Evolutionary conservation across 108 stramenopile genomes (phyloP).

Genomic region (Bacterosira constricta): DNA sequence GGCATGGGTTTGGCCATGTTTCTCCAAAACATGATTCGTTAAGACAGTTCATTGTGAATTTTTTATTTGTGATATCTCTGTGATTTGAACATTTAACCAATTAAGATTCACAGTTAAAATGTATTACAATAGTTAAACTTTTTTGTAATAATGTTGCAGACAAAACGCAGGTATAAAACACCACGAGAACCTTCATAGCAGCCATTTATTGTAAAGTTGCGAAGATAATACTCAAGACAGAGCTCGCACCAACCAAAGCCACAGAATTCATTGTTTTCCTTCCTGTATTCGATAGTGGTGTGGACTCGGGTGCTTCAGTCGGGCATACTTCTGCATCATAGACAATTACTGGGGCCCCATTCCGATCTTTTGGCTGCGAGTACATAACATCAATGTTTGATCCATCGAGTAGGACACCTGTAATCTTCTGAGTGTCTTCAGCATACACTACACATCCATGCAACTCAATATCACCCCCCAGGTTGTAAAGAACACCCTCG

Average conservation of each 20-base stretch:
- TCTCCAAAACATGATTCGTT: conserved; percentile 71
- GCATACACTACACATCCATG: conserved; percentile 33
- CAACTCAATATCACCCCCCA: conserved; percentile 11
- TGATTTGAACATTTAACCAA: background rate
- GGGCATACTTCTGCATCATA: conserved; percentile 16
- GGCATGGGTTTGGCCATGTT: conserved; percentile 73
- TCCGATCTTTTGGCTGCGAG: background rate
- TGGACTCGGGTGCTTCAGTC: background rate
- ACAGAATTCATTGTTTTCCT: background rate
- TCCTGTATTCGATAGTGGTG: background rate
- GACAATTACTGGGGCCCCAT: conserved; percentile 2
- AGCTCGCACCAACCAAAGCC: background rate
- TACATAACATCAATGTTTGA: conserved; percentile 21
- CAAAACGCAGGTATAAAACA: too few species aligned
- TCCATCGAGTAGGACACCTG: conserved; percentile 25
- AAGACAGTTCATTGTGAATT: too few species aligned
- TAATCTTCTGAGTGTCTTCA: conserved; percentile 10
- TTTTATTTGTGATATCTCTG: background rate
- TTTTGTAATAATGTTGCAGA: too few species aligned
- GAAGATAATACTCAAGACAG: background rate
- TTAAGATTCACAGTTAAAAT: background rate
- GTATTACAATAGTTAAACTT: too few species aligned
- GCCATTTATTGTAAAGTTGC: background rate
- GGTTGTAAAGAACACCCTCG: conserved; percentile 19
- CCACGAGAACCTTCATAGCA: too few species aligned